These are phyloP conservation scores for Thuja plicata DNA, from an alignment of 83 land plant species.

Conservation along the genomic window DNA sequence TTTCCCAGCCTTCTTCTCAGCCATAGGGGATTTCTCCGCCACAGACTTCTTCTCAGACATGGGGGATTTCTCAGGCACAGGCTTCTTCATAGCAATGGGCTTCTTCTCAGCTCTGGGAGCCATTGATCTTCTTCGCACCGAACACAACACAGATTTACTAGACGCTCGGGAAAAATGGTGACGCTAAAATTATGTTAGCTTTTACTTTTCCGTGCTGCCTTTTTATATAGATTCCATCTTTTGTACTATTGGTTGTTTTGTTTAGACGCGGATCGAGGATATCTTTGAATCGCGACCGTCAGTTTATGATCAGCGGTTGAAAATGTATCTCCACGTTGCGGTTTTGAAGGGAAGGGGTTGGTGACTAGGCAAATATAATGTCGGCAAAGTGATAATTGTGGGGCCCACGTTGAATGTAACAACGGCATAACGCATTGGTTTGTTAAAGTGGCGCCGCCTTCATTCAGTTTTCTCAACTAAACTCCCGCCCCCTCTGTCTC, in stretches of 20 bases:
- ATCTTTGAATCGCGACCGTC: neutral
- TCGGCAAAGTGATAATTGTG: no score
- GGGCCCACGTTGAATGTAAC: no score
- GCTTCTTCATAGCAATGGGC: constrained; percentile 14
- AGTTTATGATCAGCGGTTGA: neutral
- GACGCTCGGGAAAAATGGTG: no score
- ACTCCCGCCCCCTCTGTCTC: no score
- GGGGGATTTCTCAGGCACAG: neutral
- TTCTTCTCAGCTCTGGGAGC: constrained; percentile 13
- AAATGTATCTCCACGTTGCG: neutral
- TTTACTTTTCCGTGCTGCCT: neutral
- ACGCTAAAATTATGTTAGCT: neutral
- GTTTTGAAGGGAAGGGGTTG: no score
- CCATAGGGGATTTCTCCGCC: neutral
- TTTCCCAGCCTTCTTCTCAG: neutral
- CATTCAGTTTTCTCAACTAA: no score
- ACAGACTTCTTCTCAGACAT: neutral
- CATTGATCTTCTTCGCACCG: neutral
- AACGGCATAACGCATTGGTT: no score
- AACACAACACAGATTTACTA: neutral
- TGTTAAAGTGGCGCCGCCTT: no score
- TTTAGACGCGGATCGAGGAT: neutral
- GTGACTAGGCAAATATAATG: no score
- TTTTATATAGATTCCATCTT: neutral
- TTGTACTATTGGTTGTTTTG: neutral